Base-by-base conservation (phyloP, 2,329 filamentous ascomycete genomes). In the Akanthomyces lecanii region DNA sequence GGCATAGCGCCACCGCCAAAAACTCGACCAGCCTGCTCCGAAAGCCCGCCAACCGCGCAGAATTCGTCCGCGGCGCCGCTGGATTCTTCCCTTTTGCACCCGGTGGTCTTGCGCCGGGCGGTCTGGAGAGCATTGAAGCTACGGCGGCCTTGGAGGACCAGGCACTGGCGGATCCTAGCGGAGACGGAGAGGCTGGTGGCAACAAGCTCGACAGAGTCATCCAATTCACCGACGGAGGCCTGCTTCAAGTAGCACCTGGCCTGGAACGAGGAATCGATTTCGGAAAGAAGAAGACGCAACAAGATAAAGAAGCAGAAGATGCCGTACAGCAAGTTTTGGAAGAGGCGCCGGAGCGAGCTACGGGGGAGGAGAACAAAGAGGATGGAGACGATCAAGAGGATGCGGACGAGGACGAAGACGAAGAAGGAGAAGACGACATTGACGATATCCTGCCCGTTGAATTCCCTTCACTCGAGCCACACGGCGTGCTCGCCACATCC, bases 71-170 rank as follows among this genome's bases (percentile, higher is more conserved):
- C 65, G 95, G 95, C 16, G 93, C 90, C 42, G 92, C 93, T 8
- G 94, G 94, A 0, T 97, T 96, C 78, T 96, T 97, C 64, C 94
- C 94, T 0, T 97, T 98, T 76, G 89, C 92, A 0, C 94, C 94
- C 0, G 93, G 93, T 61, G 95, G 95, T 1, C 77, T 98, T 40
- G 38, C 38, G 0, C 94, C 94, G 0, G 93, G 93, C 62, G 95
- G 95, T 1, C 77, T 98, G 16, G 93, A 97, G 65, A 87, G 88
- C 1, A 89, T 97, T 25, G 91, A 96, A 73, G 90, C 91, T 2
- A 88, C 92, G 11, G 92, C 93, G 33, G 91, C 90, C 5, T 81
- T 92, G 59, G 94, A 97, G 72, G 90, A 92, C 55, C 88, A 94
- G 70, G 81, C 86, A 42, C 80, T 88, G 21, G 79, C 83, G 55